phyloP scores from a whole-genome alignment of 1,284 basidiomycete genomes.

The Thelephora terrestris region DNA sequence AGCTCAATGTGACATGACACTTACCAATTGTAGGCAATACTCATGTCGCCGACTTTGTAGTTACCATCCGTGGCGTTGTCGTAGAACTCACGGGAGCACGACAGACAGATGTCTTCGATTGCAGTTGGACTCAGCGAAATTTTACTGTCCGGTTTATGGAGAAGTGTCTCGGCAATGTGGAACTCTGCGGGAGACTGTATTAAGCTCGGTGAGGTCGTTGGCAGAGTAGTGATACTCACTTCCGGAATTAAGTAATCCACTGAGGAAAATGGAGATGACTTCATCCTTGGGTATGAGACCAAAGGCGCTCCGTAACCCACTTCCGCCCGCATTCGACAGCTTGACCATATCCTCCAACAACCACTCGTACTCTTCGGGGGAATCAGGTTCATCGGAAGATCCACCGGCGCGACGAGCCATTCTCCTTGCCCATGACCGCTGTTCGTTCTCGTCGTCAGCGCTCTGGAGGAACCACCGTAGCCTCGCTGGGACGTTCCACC shows the following conservation, averaged over 20 bases:
- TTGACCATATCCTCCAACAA: slow-evolving; percentile 85
- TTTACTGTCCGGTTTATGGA: slow-evolving; percentile 44
- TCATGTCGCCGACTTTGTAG: slow-evolving; percentile 89
- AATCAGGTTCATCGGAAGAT: slow-evolving; percentile 41
- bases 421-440: slow-evolving; percentile 77
- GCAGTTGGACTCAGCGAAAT: slow-evolving; percentile 38
- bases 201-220: slow-evolving; percentile 1
- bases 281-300: slow-evolving; percentile 65
- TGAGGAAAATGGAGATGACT: slow-evolving; percentile 70
- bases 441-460: slow-evolving; percentile 51
- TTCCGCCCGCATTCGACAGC: slow-evolving; percentile 57
- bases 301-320: slow-evolving; percentile 62
- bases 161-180: slow-evolving; percentile 59
- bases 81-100: slow-evolving; percentile 81
- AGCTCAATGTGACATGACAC: slow-evolving; percentile 16
- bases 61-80: slow-evolving; percentile 89
- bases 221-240: slow-evolving; percentile 47
- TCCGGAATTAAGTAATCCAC: slow-evolving; percentile 74
- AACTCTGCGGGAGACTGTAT: slow-evolving; percentile 47
- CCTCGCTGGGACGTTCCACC: slow-evolving; percentile 76
- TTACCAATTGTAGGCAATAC: slow-evolving; percentile 89
- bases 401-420: slow-evolving; percentile 71
- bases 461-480: slow-evolving; percentile 82
- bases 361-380: slow-evolving; percentile 74
- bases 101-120: slow-evolving; percentile 72